phyloP scores from a whole-genome alignment of 257 asterid genomes.

The Scutellaria barbata region DNA sequence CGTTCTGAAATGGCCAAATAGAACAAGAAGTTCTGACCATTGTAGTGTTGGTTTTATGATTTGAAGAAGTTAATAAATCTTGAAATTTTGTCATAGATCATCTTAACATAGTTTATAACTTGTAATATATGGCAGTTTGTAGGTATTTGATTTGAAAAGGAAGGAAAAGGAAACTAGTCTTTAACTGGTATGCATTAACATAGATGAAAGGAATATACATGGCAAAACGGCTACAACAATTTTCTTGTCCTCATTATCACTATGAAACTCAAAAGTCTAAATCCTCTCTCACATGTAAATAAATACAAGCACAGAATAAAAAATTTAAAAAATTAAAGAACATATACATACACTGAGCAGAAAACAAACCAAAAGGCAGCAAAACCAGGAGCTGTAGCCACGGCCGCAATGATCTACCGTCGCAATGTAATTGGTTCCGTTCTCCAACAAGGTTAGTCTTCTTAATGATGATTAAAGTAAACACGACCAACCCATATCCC shows the following conservation, averaged over 20 bases:
- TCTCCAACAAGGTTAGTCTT: conserved; percentile 38
- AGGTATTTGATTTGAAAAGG: too few species aligned
- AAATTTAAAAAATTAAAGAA: conserved; percentile 39
- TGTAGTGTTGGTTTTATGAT: too few species aligned
- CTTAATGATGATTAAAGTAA: conserved; percentile 34
- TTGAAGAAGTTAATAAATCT: too few species aligned
- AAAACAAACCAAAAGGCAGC: conserved; percentile 38
- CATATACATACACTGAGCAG: conserved; percentile 56
- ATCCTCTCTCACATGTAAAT: conserved; percentile 34
- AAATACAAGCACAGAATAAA: conserved; percentile 40
- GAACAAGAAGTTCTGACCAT: too few species aligned
- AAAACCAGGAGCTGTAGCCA: conserved; percentile 29
- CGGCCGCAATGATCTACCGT: conserved; percentile 39
- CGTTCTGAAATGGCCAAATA: too few species aligned
- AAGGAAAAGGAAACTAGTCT: too few species aligned
- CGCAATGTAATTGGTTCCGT: conserved; percentile 28
- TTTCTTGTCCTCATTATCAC: conserved; percentile 38
- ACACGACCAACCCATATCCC: conserved; percentile 46
- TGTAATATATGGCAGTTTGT: too few species aligned
- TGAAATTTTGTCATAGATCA: too few species aligned
- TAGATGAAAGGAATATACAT: background rate
- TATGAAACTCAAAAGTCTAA: conserved; percentile 34
- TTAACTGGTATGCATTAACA: too few species aligned
- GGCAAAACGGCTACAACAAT: conserved; percentile 14
- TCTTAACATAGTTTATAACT: too few species aligned